Evolutionary conservation across 1,139 yeast genomes (phyloP).

Genomic region (Diutina scorzettiae): DNA sequence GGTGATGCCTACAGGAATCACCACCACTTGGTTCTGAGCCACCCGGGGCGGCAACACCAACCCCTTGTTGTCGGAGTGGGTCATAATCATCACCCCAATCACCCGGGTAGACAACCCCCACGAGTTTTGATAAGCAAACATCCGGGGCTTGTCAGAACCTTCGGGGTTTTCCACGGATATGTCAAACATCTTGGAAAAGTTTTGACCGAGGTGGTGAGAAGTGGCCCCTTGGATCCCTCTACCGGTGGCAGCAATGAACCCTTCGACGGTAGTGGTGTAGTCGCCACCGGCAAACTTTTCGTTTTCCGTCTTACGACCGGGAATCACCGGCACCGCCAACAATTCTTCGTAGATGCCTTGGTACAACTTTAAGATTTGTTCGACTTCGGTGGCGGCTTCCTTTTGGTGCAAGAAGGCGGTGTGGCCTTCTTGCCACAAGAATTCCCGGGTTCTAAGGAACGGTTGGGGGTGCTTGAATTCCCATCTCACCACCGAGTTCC

Average conservation of each 20-base stretch:
- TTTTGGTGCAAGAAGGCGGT: constrained; percentile 83
- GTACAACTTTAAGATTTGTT: constrained; percentile 78
- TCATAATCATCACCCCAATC: constrained; percentile 98
- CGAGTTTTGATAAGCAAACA: constrained; percentile 90
- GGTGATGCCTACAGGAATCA: constrained; percentile 92
- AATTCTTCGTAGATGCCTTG: constrained; percentile 77
- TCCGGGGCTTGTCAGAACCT: constrained; percentile 75
- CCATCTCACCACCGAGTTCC: constrained; percentile 99
- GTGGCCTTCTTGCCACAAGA: constrained; percentile 99
- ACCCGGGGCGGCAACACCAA: constrained; percentile 96
- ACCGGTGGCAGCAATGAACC: constrained; percentile 95
- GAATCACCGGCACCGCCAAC: constrained; percentile 93
- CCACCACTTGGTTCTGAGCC: constrained; percentile 82
- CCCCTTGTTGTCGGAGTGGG: constrained; percentile 97
- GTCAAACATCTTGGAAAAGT: constrained; percentile 97
- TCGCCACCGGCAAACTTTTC: constrained; percentile 98
- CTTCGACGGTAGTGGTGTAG: constrained; percentile 92
- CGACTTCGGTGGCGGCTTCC: constrained; percentile 75
- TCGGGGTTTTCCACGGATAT: constrained; percentile 92
- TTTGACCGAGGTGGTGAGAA: constrained; percentile 94
- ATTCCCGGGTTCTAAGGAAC: constrained; percentile 95
- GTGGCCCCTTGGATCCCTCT: constrained; percentile 99
- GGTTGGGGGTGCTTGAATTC: constrained; percentile 99
- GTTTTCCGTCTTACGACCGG: constrained; percentile 92
- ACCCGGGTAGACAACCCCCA: constrained; percentile 99